Evolutionary conservation across 345 rosid species (phyloP).

Genomic region (Lepidium didymum): DNA sequence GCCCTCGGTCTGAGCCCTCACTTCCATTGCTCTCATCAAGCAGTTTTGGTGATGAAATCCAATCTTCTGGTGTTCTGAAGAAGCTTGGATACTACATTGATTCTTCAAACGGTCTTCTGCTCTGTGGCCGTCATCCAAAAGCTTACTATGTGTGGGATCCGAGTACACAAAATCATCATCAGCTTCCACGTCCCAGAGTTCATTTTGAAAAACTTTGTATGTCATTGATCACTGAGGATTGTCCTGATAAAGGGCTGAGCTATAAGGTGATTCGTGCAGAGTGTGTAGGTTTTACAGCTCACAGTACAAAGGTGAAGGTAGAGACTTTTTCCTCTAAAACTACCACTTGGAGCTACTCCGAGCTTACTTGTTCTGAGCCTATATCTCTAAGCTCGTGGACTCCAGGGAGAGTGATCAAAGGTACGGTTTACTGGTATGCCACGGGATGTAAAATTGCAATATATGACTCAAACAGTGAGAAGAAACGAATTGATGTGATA

Average conservation of each 20-base stretch:
- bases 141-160: slow-evolving; percentile 56
- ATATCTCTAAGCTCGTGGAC: slow-evolving; percentile 48
- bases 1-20: slow-evolving; percentile 47
- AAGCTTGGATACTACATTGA: slow-evolving; percentile 59
- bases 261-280: slow-evolving; percentile 55
- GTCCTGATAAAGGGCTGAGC: slow-evolving; percentile 29
- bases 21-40: slow-evolving; percentile 48
- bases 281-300: slow-evolving; percentile 33
- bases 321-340: slow-evolving; percentile 52
- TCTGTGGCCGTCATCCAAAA: slow-evolving; percentile 67
- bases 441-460: slow-evolving; percentile 39
- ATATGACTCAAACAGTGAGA: slow-evolving; percentile 37
- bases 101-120: slow-evolving; percentile 51
- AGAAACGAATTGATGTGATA: slow-evolving; percentile 30
- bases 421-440: slow-evolving; percentile 51
- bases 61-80: slow-evolving; percentile 38
- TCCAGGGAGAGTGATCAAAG: slow-evolving; percentile 39
- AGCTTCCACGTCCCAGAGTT: slow-evolving; percentile 51
- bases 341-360: slow-evolving; percentile 47
- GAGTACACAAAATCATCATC: slow-evolving; percentile 19
- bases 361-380: slow-evolving; percentile 36
- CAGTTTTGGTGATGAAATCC: slow-evolving; percentile 49
- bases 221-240: slow-evolving; percentile 50
- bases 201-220: slow-evolving; percentile 47
- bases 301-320: slow-evolving; percentile 29